Conservation (phyloP, 768 basidiomycete species). For the Lactifluus volemus region DNA sequence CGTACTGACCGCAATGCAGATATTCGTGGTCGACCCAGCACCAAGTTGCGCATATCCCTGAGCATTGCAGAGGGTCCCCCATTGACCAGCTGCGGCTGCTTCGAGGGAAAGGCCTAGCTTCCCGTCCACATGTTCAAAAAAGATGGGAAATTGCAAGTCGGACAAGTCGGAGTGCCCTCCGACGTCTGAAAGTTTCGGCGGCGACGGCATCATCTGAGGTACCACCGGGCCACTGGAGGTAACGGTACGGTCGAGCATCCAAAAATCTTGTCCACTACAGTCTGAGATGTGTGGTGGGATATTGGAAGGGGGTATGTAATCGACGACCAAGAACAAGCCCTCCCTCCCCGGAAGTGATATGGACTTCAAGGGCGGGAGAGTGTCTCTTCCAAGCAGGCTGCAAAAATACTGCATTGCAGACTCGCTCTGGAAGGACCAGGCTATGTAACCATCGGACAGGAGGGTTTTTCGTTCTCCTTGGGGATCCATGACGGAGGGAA, state of each 20-base stretch:
- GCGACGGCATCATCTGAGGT: constrained; percentile 8
- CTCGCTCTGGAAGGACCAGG: not conserved
- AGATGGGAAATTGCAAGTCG: constrained; percentile 11
- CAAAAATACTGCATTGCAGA: not conserved
- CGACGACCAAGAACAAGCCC: not conserved
- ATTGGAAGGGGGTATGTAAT: not conserved
- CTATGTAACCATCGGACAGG: constrained; percentile 8
- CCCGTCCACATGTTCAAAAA: constrained; percentile 6
- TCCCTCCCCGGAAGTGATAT: not conserved
- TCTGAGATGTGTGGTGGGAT: not conserved
- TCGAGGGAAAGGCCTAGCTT: constrained; percentile 4
- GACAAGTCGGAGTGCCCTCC: not conserved
- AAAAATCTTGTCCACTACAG: not conserved
- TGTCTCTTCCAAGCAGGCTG: not conserved
- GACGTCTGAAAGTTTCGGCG: not conserved
- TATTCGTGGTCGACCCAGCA: not conserved
- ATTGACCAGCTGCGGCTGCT: not conserved
- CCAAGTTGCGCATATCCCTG: not conserved
- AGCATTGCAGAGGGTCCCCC: not conserved
- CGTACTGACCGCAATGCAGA: constrained; percentile 2
- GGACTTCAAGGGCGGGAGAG: not conserved
- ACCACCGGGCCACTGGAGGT: constrained; percentile 8
- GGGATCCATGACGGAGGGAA: not conserved
- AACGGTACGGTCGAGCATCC: constrained; percentile 1
- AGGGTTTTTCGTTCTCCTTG: not conserved